phyloP scores from a whole-genome alignment of 345 rosid species.

The Xanthoceras sorbifolium region DNA sequence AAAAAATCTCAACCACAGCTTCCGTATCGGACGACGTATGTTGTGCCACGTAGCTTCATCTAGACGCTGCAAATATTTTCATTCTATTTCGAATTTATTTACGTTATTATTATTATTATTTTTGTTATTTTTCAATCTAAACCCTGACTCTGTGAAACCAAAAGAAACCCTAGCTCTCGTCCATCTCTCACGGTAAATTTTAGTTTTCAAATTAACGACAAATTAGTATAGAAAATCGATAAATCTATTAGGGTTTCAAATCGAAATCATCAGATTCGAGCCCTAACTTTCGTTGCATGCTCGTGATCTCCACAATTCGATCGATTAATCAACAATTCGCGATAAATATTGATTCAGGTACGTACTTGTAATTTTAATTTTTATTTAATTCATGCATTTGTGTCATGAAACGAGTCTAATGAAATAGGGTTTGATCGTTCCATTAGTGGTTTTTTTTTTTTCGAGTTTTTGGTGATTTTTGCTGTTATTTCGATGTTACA shows the following conservation, averaged over 20 bases:
- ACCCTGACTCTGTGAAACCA: slow-evolving; percentile 55
- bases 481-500: slow-evolving; percentile 38
- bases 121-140: slow-evolving; percentile 40
- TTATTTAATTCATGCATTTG: slow-evolving; percentile 22
- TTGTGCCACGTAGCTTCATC: slow-evolving; percentile 17
- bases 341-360: slow-evolving; percentile 42
- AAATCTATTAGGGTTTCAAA: slow-evolving; percentile 40
- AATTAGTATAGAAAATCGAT: slow-evolving; percentile 34
- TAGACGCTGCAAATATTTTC: slow-evolving; percentile 8
- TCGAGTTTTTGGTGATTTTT: slow-evolving; percentile 27
- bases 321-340: slow-evolving; percentile 29
- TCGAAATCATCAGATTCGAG: slow-evolving; percentile 40
- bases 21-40: slow-evolving; percentile 1
- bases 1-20: slow-evolving; percentile 22
- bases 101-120: slow-evolving; percentile 14
- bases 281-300: slow-evolving; percentile 34
- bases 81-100: slow-evolving; percentile 8
- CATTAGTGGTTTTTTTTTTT: slow-evolving; percentile 13
- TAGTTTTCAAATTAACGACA: slow-evolving; percentile 30
- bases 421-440: slow-evolving; percentile 28
- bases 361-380: slow-evolving; percentile 17
- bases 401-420: slow-evolving; percentile 13
- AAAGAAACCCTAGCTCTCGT: slow-evolving; percentile 64
- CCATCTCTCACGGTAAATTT: slow-evolving; percentile 47
- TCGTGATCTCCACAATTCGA: slow-evolving; percentile 34